Evolutionary conservation across 176 grass and related monocot species (phyloP).

Genomic region (Urochloa ruziziensis): DNA sequence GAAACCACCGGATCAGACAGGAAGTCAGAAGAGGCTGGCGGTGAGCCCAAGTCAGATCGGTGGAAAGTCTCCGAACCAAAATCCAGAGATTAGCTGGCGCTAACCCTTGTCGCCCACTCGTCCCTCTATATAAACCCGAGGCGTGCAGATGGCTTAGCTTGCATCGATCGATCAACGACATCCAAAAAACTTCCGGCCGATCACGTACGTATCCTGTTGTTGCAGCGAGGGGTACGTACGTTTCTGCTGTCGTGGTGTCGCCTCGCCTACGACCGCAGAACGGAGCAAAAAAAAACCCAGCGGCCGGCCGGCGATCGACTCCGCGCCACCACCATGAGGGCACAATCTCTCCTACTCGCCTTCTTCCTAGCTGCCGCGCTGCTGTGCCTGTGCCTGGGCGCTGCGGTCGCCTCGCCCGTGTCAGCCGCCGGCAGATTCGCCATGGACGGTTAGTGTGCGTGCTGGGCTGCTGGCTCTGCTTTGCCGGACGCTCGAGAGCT

Average conservation of each 20-base stretch:
- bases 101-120: neutral
- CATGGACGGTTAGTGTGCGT: constrained; percentile 15
- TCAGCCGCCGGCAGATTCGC: neutral
- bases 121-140: neutral
- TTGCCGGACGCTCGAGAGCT: too few species aligned
- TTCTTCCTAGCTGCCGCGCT: constrained; percentile 10
- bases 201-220: neutral
- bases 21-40: constrained; percentile 26
- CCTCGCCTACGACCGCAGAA: neutral
- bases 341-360: neutral
- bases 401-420: neutral
- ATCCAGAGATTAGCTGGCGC: neutral
- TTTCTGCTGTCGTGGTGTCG: neutral
- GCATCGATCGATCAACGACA: neutral
- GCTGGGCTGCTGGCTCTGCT: neutral
- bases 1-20: neutral
- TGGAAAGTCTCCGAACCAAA: neutral
- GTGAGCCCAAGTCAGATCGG: neutral
- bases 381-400: constrained; percentile 20
- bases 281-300: neutral
- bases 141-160: neutral
- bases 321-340: neutral
- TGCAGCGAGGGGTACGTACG: neutral
- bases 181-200: neutral
- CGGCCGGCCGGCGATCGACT: neutral